phyloP scores from a whole-genome alignment of 2,329 filamentous ascomycete genomes.

The Hymenoscyphus infarciens region DNA sequence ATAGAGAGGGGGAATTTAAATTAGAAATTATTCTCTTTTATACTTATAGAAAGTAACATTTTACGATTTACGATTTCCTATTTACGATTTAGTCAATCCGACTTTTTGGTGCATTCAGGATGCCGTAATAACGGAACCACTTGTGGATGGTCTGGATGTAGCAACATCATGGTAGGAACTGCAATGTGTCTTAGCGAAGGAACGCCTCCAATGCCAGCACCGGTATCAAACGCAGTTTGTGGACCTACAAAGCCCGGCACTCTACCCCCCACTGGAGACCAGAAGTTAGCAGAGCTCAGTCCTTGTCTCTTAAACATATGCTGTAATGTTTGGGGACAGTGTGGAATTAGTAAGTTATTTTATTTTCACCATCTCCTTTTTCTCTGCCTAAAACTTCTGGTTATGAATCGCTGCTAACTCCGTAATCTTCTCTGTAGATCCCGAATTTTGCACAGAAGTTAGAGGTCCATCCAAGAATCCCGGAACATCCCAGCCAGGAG shows the following conservation, averaged over 20 bases:
- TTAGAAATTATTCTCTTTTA: too few relatives aligned
- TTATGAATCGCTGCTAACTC: not conserved
- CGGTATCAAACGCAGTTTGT: conserved; percentile 40
- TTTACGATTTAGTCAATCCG: too few relatives aligned
- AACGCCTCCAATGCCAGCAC: conserved; percentile 40
- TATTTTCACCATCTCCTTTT: not conserved
- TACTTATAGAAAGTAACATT: too few relatives aligned
- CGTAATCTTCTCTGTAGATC: not conserved
- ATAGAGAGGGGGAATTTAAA: too few relatives aligned
- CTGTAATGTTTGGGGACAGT: conserved; percentile 39
- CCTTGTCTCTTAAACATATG: conserved; percentile 40
- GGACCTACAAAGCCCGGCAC: conserved; percentile 45
- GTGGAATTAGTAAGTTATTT: conserved; percentile 16
- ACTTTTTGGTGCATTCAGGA: too few relatives aligned
- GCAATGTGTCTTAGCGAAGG: conserved; percentile 43
- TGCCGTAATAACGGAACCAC: conserved; percentile 41
- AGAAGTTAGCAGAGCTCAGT: conserved; percentile 40
- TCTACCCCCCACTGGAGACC: conserved; percentile 30
- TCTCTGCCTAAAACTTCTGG: not conserved
- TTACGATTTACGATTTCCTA: too few relatives aligned
- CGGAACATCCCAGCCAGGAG: conserved; percentile 35
- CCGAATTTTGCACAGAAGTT: conserved; percentile 36
- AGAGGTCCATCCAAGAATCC: conserved; percentile 33
- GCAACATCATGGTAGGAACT: conserved; percentile 30
- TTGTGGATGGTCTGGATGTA: conserved; percentile 44